Conservation (phyloP, 495 filamentous ascomycete genomes). For the Stereocaulon alpinum region DNA sequence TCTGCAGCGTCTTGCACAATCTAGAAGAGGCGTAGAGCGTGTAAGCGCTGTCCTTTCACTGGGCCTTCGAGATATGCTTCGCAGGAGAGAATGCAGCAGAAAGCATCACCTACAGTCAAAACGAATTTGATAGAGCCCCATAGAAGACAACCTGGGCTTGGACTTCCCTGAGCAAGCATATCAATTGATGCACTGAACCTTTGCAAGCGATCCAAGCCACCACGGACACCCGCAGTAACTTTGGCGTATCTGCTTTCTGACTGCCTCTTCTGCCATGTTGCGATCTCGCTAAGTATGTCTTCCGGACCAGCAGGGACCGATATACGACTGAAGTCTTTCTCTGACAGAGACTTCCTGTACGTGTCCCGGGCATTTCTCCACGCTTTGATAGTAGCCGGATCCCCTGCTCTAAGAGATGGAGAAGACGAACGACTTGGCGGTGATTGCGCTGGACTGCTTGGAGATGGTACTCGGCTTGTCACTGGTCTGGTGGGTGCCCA, state of each 20-base stretch:
- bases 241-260: neutral
- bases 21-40: neutral
- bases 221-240: neutral
- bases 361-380: conserved; percentile 1
- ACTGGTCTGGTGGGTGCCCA: too few species aligned
- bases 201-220: neutral
- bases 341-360: neutral
- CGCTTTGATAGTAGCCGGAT: neutral
- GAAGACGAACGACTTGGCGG: neutral
- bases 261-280: neutral
- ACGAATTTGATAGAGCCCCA: neutral
- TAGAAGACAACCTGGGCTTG: neutral
- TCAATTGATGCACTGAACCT: neutral
- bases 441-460: too few species aligned
- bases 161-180: conserved; percentile 5
- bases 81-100: neutral
- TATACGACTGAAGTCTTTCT: neutral
- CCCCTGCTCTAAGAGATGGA: neutral
- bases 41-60: too few species aligned
- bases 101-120: neutral
- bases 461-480: too few species aligned
- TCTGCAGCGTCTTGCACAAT: conserved; percentile 2
- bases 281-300: conserved; percentile 4
- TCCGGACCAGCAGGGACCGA: conserved; percentile 1
- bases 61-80: neutral